A percentile compares a stretch with the other conserved stretches of the same genome.
phyloP scores from a whole-genome alignment of 495 filamentous ascomycete species.

The Aspergillus coremiiformis region DNA sequence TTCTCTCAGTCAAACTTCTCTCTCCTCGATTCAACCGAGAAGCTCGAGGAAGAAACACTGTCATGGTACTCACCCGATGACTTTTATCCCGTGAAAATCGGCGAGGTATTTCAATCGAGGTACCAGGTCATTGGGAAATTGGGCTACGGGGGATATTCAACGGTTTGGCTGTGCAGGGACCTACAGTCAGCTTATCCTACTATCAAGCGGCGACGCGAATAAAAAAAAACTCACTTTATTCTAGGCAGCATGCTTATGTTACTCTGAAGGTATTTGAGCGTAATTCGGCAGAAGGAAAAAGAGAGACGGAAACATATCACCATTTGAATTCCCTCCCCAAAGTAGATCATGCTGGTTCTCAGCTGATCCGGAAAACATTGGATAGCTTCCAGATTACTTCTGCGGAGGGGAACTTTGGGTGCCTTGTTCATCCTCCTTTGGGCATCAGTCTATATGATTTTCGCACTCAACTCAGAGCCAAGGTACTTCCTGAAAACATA shows the following conservation, averaged over 20 bases:
- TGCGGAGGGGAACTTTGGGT: conserved; percentile 13
- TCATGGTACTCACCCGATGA: neutral
- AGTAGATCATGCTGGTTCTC: conserved; percentile 10
- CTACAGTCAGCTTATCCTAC: neutral
- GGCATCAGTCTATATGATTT: conserved; percentile 16
- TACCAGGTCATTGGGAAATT: neutral
- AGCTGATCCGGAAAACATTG: conserved; percentile 10
- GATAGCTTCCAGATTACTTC: conserved; percentile 17
- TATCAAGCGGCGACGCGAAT: neutral
- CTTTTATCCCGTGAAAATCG: neutral
- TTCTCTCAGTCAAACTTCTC: neutral
- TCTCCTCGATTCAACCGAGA: neutral
- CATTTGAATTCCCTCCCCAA: neutral
- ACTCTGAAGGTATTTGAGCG: conserved; percentile 1
- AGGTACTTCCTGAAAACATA: too few species aligned
- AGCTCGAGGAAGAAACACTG: neutral
- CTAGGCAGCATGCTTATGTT: conserved; percentile 1
- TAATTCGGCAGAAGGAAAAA: neutral
- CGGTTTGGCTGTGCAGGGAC: neutral
- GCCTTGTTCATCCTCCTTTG: conserved; percentile 23
- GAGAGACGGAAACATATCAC: neutral
- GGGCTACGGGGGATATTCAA: conserved; percentile 1
- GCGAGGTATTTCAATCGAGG: neutral
- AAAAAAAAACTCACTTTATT: neutral
- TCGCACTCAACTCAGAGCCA: conserved; percentile 5